phyloP scores from a whole-genome alignment of 495 filamentous ascomycete species.

The Neurospora sp. region DNA sequence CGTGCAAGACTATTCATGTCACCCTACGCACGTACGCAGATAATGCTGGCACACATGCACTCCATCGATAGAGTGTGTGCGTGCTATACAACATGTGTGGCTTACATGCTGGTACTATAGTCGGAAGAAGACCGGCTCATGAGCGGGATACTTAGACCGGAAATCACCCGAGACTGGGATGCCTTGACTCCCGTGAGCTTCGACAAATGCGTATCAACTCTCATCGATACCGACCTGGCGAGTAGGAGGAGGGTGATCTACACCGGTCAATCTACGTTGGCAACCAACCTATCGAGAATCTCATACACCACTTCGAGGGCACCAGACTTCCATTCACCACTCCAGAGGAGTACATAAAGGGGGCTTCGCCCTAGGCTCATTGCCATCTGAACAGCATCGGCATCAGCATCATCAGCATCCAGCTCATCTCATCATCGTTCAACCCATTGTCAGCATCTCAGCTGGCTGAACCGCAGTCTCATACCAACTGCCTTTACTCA shows the following conservation, averaged over 20 bases:
- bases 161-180: neutral
- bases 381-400: neutral
- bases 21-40: neutral
- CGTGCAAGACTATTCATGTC: neutral
- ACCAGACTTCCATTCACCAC: neutral
- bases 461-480: neutral
- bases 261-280: neutral
- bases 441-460: neutral
- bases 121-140: neutral
- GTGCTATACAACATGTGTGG: neutral
- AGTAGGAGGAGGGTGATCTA: neutral
- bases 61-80: neutral
- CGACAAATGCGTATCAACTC: neutral
- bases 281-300: neutral
- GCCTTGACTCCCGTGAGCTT: neutral
- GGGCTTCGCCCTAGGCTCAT: neutral
- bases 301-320: neutral
- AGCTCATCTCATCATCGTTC: neutral
- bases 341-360: neutral
- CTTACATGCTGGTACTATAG: neutral
- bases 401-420: neutral
- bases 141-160: neutral
- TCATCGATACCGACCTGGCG: neutral
- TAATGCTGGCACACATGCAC: neutral
- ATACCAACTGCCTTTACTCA: neutral